A percentile compares a stretch with the other conserved stretches of the same genome.
Evolutionary conservation across 192 early-diverging fungal genomes (phyloP).

Genomic region (Rhizoclosmatium sp.): DNA sequence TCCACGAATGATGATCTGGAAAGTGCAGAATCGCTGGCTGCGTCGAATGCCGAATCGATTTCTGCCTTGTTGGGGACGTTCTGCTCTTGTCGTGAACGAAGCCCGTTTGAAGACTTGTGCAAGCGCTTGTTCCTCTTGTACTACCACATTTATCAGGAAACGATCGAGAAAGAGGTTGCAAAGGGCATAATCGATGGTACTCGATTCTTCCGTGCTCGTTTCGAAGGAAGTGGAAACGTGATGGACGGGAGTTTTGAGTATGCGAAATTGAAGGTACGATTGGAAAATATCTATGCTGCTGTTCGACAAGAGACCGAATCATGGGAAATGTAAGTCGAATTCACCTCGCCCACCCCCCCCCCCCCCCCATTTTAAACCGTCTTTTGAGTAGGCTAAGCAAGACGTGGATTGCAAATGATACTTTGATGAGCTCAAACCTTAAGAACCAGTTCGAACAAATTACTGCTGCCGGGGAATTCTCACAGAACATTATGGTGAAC

Average conservation of each 20-base stretch:
- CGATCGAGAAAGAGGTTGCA: slow-evolving; percentile 52
- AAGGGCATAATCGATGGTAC: slow-evolving; percentile 55
- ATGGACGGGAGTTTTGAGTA: slow-evolving; percentile 62
- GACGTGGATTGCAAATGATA: slow-evolving; percentile 57
- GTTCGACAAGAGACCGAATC: slow-evolving; percentile 56
- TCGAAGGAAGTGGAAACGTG: slow-evolving; percentile 60
- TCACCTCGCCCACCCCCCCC: not conserved
- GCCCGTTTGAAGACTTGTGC: slow-evolving; percentile 62
- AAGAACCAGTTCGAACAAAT: slow-evolving; percentile 64
- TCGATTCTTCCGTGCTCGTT: slow-evolving; percentile 51
- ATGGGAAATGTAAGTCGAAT: slow-evolving; percentile 52
- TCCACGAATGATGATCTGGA: not conserved
- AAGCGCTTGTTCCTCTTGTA: slow-evolving; percentile 67
- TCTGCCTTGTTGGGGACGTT: slow-evolving; percentile 35
- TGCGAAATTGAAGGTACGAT: slow-evolving; percentile 43
- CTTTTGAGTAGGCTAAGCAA: slow-evolving; percentile 32
- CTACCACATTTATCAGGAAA: slow-evolving; percentile 61
- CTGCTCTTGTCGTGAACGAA: slow-evolving; percentile 47
- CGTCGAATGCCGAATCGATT: slow-evolving; percentile 24
- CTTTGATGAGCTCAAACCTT: slow-evolving; percentile 62
- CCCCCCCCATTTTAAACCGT: not conserved
- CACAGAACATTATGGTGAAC: slow-evolving; percentile 54
- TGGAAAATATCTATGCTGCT: slow-evolving; percentile 50
- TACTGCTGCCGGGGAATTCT: slow-evolving; percentile 53
- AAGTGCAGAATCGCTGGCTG: not conserved